Conservation (phyloP, 1,284 basidiomycete species). For the Rhodotorula glutinis region DNA sequence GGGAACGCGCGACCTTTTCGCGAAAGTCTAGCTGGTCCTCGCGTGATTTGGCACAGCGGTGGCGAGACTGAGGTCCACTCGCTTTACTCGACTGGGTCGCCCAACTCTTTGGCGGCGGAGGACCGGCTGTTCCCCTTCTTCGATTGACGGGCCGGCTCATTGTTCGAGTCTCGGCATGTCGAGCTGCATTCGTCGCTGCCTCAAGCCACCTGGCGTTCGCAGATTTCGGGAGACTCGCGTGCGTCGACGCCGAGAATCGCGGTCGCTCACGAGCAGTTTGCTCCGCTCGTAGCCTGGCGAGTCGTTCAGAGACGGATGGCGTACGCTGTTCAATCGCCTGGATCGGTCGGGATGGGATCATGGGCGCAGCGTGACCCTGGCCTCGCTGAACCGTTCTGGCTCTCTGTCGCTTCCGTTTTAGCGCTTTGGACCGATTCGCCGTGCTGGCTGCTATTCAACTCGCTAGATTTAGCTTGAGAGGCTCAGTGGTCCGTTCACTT, state of each 20-base stretch:
- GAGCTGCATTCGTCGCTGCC: not conserved
- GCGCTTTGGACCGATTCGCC: too few relatives aligned
- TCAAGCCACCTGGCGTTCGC: not conserved
- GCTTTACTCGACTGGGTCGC: not conserved
- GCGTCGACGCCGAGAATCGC: not conserved
- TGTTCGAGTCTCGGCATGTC: not conserved
- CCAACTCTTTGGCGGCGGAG: conserved; percentile 17
- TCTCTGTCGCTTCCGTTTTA: too few relatives aligned
- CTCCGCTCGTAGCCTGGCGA: conserved; percentile 17
- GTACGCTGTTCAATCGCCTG: not conserved
- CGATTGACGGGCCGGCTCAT: not conserved
- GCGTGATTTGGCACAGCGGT: not conserved
- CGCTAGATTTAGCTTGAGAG: not conserved
- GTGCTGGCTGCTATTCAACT: too few relatives aligned
- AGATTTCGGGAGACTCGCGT: not conserved
- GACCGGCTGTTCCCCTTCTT: conserved; percentile 12
- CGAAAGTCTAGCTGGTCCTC: conserved; percentile 2
- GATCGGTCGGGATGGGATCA: conserved; percentile 14
- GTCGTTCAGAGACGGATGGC: conserved; percentile 5
- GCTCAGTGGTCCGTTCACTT: not conserved
- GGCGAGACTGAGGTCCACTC: not conserved
- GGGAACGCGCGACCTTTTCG: conserved; percentile 2
- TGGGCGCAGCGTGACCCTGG: not conserved
- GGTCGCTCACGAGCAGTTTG: not conserved
- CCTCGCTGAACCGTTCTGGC: too few relatives aligned